These are phyloP conservation scores for Calonectria pseudoturangicola DNA, from an alignment of 2,329 filamentous ascomycete genomes.

Conservation along the genomic window DNA sequence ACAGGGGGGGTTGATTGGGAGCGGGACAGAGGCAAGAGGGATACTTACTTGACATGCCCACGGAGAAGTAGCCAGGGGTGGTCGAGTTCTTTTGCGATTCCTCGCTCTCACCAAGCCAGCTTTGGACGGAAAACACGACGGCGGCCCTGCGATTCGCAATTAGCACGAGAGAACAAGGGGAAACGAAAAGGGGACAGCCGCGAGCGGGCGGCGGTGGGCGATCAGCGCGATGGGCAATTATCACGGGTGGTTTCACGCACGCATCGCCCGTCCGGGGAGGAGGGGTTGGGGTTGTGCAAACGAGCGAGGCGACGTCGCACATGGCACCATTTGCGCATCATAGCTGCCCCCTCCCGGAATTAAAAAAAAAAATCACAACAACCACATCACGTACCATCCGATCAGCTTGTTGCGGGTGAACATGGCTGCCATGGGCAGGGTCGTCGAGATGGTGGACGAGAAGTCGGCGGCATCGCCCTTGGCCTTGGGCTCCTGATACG, in stretches of 20 bases:
- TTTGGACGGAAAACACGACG: conserved; percentile 84
- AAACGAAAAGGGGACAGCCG: no score
- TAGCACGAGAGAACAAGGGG: neutral
- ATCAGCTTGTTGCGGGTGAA: conserved; percentile 92
- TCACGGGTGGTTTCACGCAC: conserved; percentile 1
- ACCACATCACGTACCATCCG: conserved; percentile 71
- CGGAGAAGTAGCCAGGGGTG: conserved; percentile 82
- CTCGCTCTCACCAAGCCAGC: conserved; percentile 85
- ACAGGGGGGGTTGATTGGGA: neutral
- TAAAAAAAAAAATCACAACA: neutral
- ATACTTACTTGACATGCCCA: conserved; percentile 85
- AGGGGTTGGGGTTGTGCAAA: neutral
- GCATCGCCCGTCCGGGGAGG: neutral
- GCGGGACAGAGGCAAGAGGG: neutral
- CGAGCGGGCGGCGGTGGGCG: no score
- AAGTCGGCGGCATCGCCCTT: conserved; percentile 81
- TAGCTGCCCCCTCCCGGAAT: no score
- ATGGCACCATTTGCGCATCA: conserved; percentile 28
- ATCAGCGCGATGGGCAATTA: conserved; percentile 33
- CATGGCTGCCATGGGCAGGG: conserved; percentile 96
- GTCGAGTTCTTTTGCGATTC: conserved; percentile 77
- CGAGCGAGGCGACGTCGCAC: conserved; percentile 9
- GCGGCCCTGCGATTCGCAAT: conserved; percentile 72
- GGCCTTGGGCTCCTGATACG: conserved; percentile 85
- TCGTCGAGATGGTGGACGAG: conserved; percentile 82